A percentile compares a stretch with the other conserved stretches of the same genome.
Evolutionary conservation across 129 eudicot species (phyloP).

Genomic region (Escallonia herrerae): DNA sequence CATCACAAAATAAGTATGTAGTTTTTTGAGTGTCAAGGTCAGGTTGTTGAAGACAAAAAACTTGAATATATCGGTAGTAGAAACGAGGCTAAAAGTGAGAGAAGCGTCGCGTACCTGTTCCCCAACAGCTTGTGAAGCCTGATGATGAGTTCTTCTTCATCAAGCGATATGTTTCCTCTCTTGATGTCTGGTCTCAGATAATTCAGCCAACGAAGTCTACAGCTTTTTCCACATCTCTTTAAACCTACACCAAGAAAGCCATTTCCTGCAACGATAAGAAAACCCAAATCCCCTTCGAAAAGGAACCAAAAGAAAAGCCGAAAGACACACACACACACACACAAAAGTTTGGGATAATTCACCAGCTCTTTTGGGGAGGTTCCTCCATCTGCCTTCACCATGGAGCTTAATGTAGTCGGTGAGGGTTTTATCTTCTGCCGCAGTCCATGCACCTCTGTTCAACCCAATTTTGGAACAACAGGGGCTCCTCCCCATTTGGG

Average conservation of each 20-base stretch:
- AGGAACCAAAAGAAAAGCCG: neutral
- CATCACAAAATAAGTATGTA: no score
- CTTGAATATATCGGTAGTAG: neutral
- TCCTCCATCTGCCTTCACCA: no score
- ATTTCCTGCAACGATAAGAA: neutral
- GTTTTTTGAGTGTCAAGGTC: neutral
- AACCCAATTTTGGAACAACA: slow-evolving; percentile 7
- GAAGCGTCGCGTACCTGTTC: neutral
- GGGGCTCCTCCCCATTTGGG: slow-evolving; percentile 36
- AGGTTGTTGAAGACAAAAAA: no score
- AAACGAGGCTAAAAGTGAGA: neutral
- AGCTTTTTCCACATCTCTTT: slow-evolving; percentile 31
- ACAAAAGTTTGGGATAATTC: neutral
- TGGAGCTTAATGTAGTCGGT: neutral
- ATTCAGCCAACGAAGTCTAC: no score
- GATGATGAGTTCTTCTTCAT: no score
- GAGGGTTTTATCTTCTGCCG: slow-evolving; percentile 41
- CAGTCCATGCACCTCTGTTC: slow-evolving; percentile 41
- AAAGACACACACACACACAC: neutral
- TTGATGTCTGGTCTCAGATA: no score
- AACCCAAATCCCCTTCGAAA: neutral
- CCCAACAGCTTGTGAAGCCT: no score
- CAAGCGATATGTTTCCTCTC: no score
- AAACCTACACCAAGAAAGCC: slow-evolving; percentile 20
- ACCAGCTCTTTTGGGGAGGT: no score